phyloP scores from a whole-genome alignment of 129 eudicot species.

The Arctium minus region DNA sequence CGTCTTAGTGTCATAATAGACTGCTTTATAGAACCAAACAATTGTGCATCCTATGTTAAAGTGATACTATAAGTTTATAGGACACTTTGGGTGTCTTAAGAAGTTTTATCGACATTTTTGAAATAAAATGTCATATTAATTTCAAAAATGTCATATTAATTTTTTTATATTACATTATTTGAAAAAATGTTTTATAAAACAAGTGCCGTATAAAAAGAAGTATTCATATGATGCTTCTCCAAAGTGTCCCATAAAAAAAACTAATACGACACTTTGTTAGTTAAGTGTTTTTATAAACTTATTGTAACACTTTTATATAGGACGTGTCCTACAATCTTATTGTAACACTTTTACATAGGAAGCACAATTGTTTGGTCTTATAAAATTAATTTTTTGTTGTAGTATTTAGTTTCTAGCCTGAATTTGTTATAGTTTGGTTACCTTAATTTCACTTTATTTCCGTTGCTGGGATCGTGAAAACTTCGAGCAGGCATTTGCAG shows the following conservation, averaged over 20 bases:
- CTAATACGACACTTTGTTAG: neutral
- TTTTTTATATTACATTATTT: neutral
- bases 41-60: neutral
- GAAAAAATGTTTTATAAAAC: neutral
- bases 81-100: neutral
- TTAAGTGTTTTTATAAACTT: too few species aligned
- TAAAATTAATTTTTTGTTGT: neutral
- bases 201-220: neutral
- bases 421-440: neutral
- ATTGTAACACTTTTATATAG: too few species aligned
- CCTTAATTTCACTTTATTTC: constrained; percentile 3
- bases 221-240: neutral
- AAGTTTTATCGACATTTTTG: neutral
- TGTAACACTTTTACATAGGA: too few species aligned
- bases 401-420: neutral
- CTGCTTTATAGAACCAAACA: too few species aligned
- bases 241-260: neutral
- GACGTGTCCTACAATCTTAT: too few species aligned
- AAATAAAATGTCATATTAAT: neutral
- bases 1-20: too few species aligned
- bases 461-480: neutral
- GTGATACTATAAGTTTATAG: too few species aligned
- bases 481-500: constrained; percentile 58
- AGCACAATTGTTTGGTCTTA: neutral
- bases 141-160: neutral